These are phyloP conservation scores for Didymella glomerata DNA, from an alignment of 2,329 filamentous ascomycete genomes.

Conservation along the genomic window DNA sequence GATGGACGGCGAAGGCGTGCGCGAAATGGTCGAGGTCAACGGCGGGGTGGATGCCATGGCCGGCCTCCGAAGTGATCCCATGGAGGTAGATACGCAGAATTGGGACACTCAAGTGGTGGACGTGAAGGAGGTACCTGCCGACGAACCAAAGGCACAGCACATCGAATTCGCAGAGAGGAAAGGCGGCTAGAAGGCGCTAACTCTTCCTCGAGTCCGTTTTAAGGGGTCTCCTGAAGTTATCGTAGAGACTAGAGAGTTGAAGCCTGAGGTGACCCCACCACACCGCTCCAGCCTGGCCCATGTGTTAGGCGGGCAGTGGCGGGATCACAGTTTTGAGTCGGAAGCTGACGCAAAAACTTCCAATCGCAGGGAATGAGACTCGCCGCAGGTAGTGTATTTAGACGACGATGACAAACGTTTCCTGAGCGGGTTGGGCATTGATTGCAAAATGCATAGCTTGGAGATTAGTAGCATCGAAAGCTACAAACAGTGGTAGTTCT, in stretches of 20 bases:
- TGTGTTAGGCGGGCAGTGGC: conserved; percentile 3
- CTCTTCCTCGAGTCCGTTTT: background rate
- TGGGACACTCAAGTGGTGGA: conserved; percentile 35
- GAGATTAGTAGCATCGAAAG: background rate
- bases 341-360: too few species aligned
- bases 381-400: background rate
- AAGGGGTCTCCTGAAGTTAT: background rate
- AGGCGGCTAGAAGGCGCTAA: conserved; percentile 26
- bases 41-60: conserved; percentile 33
- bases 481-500: background rate
- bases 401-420: background rate
- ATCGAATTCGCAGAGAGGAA: conserved; percentile 40
- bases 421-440: background rate
- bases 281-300: background rate
- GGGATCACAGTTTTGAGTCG: background rate
- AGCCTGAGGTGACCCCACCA: background rate
- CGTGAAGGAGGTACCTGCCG: conserved; percentile 32
- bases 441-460: background rate
- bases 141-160: conserved; percentile 28
- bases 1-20: conserved; percentile 30
- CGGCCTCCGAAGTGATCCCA: conserved; percentile 30
- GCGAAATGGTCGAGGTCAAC: conserved; percentile 42
- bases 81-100: conserved; percentile 14
- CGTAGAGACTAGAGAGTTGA: background rate
- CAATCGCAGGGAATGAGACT: too few species aligned